Evolutionary conservation across 768 basidiomycete species (phyloP).

Genomic region (Porpolomopsis calyptriformis): DNA sequence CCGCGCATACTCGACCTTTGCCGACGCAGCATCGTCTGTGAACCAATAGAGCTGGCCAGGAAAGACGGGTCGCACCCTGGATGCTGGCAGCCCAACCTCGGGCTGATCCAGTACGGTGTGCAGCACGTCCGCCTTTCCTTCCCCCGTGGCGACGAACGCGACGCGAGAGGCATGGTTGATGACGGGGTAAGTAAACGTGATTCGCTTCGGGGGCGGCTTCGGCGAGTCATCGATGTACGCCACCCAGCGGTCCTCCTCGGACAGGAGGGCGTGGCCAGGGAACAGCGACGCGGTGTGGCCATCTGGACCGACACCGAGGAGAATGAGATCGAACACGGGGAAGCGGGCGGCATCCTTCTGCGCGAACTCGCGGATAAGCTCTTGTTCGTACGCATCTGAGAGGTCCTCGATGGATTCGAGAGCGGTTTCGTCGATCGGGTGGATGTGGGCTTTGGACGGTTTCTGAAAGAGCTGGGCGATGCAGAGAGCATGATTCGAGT

Average conservation of each 20-base stretch:
- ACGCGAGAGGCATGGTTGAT: constrained; percentile 83
- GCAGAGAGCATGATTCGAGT: constrained; percentile 85
- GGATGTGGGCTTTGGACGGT: constrained; percentile 74
- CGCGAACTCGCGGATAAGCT: constrained; percentile 85
- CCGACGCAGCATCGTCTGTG: constrained; percentile 74
- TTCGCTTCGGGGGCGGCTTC: constrained; percentile 81
- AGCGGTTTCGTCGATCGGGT: constrained; percentile 61
- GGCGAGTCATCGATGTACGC: constrained; percentile 89
- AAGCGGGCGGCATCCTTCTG: constrained; percentile 89
- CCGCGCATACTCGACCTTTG: constrained; percentile 46
- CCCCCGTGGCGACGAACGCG: constrained; percentile 83
- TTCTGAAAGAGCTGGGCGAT: constrained; percentile 64
- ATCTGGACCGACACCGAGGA: constrained; percentile 94
- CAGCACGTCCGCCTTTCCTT: constrained; percentile 70
- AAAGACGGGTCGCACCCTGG: constrained; percentile 62
- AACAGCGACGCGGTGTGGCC: constrained; percentile 98
- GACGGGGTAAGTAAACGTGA: constrained; percentile 88
- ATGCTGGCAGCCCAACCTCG: constrained; percentile 70
- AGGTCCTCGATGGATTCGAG: constrained; percentile 46
- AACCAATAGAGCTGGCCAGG: constrained; percentile 95
- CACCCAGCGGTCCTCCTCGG: constrained; percentile 90
- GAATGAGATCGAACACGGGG: constrained; percentile 94
- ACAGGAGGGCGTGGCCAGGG: constrained; percentile 78
- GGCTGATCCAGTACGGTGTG: constrained; percentile 68
- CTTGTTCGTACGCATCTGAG: constrained; percentile 67